Evolutionary conservation across 495 filamentous ascomycete species (phyloP).

Genomic region (Penicillium steckii): DNA sequence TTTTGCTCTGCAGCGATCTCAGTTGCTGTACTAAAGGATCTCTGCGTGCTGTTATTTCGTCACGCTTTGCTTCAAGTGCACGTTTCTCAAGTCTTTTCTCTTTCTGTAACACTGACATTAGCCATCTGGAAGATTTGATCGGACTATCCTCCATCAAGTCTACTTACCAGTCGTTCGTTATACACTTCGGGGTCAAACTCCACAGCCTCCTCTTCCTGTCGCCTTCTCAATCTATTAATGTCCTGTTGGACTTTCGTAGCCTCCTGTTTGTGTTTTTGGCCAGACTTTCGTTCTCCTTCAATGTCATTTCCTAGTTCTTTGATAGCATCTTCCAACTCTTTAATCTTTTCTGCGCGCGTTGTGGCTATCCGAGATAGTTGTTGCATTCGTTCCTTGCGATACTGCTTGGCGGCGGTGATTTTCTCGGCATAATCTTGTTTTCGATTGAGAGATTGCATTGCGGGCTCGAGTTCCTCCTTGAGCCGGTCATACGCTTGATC

Average conservation of each 20-base stretch:
- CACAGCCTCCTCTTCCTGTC: conserved; percentile 47
- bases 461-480: conserved; percentile 62
- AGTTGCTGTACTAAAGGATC: conserved; percentile 24
- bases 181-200: conserved; percentile 54
- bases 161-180: conserved; percentile 50
- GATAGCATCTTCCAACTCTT: conserved; percentile 50
- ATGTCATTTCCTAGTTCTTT: conserved; percentile 54
- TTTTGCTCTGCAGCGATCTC: conserved; percentile 23
- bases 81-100: conserved; percentile 36
- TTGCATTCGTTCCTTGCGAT: conserved; percentile 50
- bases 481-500: conserved; percentile 54
- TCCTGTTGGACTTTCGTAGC: conserved; percentile 36
- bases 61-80: conserved; percentile 27
- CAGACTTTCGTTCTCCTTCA: conserved; percentile 55
- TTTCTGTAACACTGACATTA: conserved; percentile 29
- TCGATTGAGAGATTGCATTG: conserved; percentile 58
- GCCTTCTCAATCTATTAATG: conserved; percentile 45
- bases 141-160: no score
- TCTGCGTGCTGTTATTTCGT: conserved; percentile 28
- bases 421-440: conserved; percentile 61
- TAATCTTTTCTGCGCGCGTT: conserved; percentile 45
- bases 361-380: conserved; percentile 54
- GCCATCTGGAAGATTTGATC: not conserved
- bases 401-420: conserved; percentile 47
- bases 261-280: conserved; percentile 52